These are phyloP conservation scores for Hypoxylon sp. DNA, from an alignment of 2,329 filamentous ascomycete species.

Conservation along the genomic window DNA sequence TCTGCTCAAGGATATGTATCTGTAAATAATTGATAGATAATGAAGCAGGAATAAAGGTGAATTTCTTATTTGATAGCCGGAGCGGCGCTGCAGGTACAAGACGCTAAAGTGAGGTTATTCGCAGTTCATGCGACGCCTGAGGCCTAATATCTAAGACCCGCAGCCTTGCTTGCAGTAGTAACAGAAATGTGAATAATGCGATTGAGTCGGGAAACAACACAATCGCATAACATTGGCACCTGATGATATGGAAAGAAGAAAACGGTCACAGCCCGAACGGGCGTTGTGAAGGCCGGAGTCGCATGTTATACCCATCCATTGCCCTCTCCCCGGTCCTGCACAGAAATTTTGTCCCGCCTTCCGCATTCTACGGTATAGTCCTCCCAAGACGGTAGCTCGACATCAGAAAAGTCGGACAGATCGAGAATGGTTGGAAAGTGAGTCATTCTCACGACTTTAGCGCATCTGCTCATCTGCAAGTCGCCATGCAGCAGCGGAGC, in stretches of 20 bases:
- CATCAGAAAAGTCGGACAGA: conserved; percentile 50
- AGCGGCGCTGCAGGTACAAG: conserved; percentile 44
- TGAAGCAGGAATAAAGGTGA: conserved; percentile 10
- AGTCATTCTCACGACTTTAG: conserved; percentile 51
- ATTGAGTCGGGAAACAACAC: conserved; percentile 43
- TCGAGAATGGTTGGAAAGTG: conserved; percentile 54
- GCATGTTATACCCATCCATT: conserved; percentile 53
- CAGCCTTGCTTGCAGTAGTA: conserved; percentile 45
- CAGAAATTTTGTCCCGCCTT: conserved; percentile 40
- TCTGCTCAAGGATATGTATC: conserved; percentile 21
- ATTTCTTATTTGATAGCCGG: conserved; percentile 37
- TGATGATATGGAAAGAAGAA: conserved; percentile 47
- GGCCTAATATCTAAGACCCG: conserved; percentile 28
- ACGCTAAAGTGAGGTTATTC: conserved; percentile 54
- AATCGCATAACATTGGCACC: conserved; percentile 43
- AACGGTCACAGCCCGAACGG: conserved; percentile 47
- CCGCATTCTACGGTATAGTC: conserved; percentile 40
- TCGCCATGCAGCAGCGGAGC: conserved; percentile 51
- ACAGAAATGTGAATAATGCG: conserved; percentile 38
- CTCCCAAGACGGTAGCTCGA: conserved; percentile 41
- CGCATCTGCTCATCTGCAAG: conserved; percentile 48
- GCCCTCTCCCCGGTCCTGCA: conserved; percentile 32
- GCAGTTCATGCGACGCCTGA: conserved; percentile 53
- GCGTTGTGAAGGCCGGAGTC: conserved; percentile 46
- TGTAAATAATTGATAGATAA: conserved; percentile 31